A percentile compares a stretch with the other conserved stretches of the same genome.
Evolutionary conservation across 2,329 filamentous ascomycete genomes (phyloP).

Genomic region (Endothia cerciana): DNA sequence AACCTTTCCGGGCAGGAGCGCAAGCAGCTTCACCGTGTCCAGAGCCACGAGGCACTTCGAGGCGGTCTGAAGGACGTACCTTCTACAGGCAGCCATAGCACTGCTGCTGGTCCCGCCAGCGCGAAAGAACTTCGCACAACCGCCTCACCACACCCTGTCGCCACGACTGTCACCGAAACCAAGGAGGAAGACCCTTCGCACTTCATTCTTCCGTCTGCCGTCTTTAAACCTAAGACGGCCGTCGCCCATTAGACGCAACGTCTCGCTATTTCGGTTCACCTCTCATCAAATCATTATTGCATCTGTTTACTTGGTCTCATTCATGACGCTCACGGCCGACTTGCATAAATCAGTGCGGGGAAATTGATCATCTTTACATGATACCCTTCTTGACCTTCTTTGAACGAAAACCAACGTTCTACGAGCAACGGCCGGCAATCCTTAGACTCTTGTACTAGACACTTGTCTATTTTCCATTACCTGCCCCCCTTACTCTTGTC

Average conservation of each 20-base stretch:
- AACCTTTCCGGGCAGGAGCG: conserved; percentile 41
- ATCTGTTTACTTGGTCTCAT: conserved; percentile 17
- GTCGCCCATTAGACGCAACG: not conserved
- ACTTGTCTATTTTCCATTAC: not conserved
- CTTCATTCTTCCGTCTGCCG: conserved; percentile 53
- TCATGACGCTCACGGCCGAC: conserved; percentile 29
- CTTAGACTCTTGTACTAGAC: conserved; percentile 5
- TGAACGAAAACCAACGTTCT: conserved; percentile 17
- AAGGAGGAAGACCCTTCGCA: conserved; percentile 36
- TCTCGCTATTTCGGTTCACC: not conserved
- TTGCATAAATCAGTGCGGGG: conserved; percentile 29
- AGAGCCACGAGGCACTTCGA: conserved; percentile 56
- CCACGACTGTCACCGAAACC: conserved; percentile 37
- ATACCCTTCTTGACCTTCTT: conserved; percentile 34
- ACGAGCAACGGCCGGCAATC: conserved; percentile 18
- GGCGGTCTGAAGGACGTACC: conserved; percentile 40
- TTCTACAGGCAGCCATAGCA: conserved; percentile 34
- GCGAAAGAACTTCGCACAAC: conserved; percentile 19
- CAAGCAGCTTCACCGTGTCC: conserved; percentile 50
- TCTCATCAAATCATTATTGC: conserved; percentile 1
- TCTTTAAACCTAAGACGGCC: conserved; percentile 47
- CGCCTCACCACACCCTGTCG: conserved; percentile 22
- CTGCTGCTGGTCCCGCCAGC: conserved; percentile 20
- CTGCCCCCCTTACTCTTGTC: not conserved
- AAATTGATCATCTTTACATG: conserved; percentile 19